phyloP scores from a whole-genome alignment of 768 basidiomycete genomes.

The Chalciporus sphaerocephalus region DNA sequence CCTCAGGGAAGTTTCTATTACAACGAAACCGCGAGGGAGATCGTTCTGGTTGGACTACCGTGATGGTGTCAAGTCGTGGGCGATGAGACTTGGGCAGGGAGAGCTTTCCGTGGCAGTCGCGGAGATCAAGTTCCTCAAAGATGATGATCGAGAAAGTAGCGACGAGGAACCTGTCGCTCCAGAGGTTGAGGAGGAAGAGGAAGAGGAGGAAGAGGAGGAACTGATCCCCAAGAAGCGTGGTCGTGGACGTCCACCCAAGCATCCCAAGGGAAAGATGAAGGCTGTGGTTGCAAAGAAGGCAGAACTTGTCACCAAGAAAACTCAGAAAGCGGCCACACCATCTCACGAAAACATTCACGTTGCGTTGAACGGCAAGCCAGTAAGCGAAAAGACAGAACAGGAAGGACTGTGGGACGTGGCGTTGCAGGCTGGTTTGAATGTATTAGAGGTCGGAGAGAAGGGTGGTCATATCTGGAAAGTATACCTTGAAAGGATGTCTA shows the following conservation, averaged over 20 bases:
- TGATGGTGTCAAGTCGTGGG: conserved; percentile 75
- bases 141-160: conserved; percentile 57
- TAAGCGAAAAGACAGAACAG: conserved; percentile 43
- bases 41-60: conserved; percentile 54
- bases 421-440: conserved; percentile 53
- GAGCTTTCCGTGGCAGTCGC: conserved; percentile 56
- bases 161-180: conserved; percentile 47
- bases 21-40: conserved; percentile 57
- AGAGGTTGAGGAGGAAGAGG: conserved; percentile 44
- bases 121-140: conserved; percentile 50
- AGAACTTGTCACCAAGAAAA: conserved; percentile 39
- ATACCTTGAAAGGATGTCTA: conserved; percentile 48
- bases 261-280: conserved; percentile 32
- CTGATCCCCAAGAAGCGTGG: conserved; percentile 40
- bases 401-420: conserved; percentile 60
- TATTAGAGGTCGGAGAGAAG: conserved; percentile 70
- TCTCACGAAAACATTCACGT: conserved; percentile 51
- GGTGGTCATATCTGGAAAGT: conserved; percentile 69
- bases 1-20: conserved; percentile 50
- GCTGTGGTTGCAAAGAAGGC: conserved; percentile 31
- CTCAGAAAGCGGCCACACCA: conserved; percentile 38
- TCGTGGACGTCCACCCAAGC: conserved; percentile 34
- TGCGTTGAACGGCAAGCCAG: conserved; percentile 54
- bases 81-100: conserved; percentile 51
- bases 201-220: conserved; percentile 37